A percentile compares a stretch with the other conserved stretches of the same genome.
phyloP scores from a whole-genome alignment of 495 filamentous ascomycete genomes.

The Penicillium subrubescens region DNA sequence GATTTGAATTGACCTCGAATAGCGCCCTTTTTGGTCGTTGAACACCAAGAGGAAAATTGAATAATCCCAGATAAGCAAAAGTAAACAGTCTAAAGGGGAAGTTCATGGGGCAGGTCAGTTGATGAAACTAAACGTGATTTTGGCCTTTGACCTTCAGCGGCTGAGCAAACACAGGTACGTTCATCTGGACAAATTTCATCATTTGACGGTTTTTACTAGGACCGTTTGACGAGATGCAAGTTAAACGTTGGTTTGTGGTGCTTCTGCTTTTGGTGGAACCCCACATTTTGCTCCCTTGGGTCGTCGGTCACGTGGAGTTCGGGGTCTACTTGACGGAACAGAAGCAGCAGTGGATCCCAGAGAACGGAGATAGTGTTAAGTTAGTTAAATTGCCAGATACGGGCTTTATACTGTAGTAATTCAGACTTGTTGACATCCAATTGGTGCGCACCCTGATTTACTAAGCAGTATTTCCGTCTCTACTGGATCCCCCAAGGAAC shows the following conservation, averaged over 20 bases:
- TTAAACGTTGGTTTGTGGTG: neutral
- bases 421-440: too few species aligned
- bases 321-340: neutral
- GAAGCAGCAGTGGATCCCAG: too few species aligned
- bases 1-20: neutral
- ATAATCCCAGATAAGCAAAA: neutral
- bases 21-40: too few species aligned
- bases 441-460: too few species aligned
- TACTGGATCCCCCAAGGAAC: neutral
- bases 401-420: too few species aligned
- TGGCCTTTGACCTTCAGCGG: neutral
- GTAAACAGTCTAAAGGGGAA: neutral
- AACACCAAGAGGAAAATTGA: neutral
- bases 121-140: too few species aligned
- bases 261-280: neutral
- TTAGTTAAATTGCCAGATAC: too few species aligned
- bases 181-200: neutral
- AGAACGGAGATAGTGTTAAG: too few species aligned
- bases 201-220: neutral
- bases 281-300: too few species aligned
- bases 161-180: neutral
- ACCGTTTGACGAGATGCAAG: neutral
- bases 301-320: neutral
- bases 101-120: too few species aligned
- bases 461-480: too few species aligned